phyloP scores from a whole-genome alignment of 1,284 basidiomycete species.

The Neolentinus lepideus region DNA sequence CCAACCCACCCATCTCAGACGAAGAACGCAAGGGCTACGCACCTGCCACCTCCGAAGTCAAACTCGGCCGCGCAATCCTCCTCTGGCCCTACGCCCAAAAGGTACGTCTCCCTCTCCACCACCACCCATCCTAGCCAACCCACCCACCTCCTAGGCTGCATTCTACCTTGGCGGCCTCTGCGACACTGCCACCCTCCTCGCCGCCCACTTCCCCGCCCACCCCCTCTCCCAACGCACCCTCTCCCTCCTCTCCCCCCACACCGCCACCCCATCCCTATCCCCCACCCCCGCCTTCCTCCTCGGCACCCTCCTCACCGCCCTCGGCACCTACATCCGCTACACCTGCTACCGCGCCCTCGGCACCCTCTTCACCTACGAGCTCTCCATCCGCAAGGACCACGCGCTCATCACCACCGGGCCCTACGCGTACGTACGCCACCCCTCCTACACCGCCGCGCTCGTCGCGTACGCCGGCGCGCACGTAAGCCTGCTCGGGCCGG shows the following conservation, averaged over 20 bases:
- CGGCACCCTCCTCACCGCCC: not conserved
- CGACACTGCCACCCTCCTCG: not conserved
- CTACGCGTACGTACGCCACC: slow-evolving; percentile 29
- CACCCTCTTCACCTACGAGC: slow-evolving; percentile 30
- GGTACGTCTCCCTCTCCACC: not conserved
- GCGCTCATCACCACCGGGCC: slow-evolving; percentile 27
- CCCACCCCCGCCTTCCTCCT: not conserved
- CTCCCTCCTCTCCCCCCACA: not conserved
- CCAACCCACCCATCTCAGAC: not conserved
- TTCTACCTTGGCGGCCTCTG: not conserved
- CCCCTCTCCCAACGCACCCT: not conserved
- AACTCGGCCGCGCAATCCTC: not conserved
- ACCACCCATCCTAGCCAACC: not conserved
- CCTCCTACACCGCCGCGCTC: slow-evolving; percentile 28
- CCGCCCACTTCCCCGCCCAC: not conserved
- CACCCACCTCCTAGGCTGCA: not conserved
- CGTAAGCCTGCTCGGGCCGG: slow-evolving; percentile 17
- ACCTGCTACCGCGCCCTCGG: slow-evolving; percentile 20
- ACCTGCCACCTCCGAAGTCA: not conserved
- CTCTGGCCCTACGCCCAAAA: not conserved
- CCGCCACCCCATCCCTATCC: not conserved
- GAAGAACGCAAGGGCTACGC: not conserved
- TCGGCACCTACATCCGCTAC: not conserved
- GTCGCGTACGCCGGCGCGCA: slow-evolving; percentile 20
- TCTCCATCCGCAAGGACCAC: slow-evolving; percentile 26